These are phyloP conservation scores for Phytophthora sp. DNA, from an alignment of 352 stramenopile genomes.

Conservation along the genomic window DNA sequence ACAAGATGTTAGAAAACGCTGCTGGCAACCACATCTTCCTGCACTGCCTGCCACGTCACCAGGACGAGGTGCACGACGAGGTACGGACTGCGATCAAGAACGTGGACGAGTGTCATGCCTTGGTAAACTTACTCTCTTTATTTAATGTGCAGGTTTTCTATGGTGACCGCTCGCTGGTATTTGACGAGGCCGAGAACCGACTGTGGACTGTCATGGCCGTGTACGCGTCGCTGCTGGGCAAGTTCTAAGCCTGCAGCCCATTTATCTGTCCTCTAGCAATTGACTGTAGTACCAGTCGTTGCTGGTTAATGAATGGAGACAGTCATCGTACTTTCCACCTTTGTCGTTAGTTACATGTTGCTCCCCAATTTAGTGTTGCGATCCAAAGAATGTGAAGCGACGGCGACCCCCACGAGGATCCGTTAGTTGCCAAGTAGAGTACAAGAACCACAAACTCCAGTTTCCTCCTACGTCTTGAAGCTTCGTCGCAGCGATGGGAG, in stretches of 20 bases:
- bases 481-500: slow-evolving; percentile 45
- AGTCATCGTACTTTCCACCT: slow-evolving; percentile 7
- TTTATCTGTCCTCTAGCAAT: slow-evolving; percentile 8
- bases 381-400: slow-evolving; percentile 31
- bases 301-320: slow-evolving; percentile 32
- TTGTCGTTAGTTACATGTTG: slow-evolving; percentile 21
- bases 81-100: slow-evolving; percentile 45
- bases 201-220: slow-evolving; percentile 99
- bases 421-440: not conserved
- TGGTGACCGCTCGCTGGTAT: slow-evolving; percentile 94
- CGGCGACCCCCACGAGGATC: slow-evolving; percentile 9
- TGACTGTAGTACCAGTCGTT: slow-evolving; percentile 8
- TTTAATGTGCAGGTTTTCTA: slow-evolving; percentile 90
- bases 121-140: no score
- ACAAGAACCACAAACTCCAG: not conserved
- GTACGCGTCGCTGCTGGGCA: slow-evolving; percentile 61
- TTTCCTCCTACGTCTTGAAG: not conserved
- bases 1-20: slow-evolving; percentile 92
- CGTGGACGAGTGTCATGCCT: no score
- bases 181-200: slow-evolving; percentile 97
- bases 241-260: slow-evolving; percentile 26
- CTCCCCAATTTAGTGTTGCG: slow-evolving; percentile 9
- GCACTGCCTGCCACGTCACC: slow-evolving; percentile 96
- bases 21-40: slow-evolving; percentile 95
- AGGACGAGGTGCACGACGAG: slow-evolving; percentile 97